A percentile compares a stretch with the other conserved stretches of the same genome.
These are phyloP conservation scores for Aspergillus sp. DNA, from an alignment of 2,329 filamentous ascomycete genomes.

Conservation along the genomic window DNA sequence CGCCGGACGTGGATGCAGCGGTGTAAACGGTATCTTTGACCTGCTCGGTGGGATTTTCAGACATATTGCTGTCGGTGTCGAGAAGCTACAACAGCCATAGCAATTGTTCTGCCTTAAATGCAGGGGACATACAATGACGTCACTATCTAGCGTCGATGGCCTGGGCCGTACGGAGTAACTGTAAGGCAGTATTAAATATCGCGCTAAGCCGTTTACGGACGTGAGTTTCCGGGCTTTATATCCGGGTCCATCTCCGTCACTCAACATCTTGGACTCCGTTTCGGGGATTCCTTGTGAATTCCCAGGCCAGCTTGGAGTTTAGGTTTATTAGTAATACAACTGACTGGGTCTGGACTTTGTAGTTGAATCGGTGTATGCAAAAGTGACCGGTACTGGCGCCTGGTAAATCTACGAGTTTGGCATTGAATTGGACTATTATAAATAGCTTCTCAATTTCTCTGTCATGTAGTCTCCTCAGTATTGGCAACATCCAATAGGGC, in stretches of 20 bases:
- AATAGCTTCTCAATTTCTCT: not conserved
- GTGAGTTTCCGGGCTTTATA: not conserved
- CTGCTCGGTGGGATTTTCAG: slow-evolving; percentile 11
- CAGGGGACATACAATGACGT: not conserved
- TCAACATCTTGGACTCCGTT: not conserved
- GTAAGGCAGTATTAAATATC: not conserved
- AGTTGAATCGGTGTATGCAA: not conserved
- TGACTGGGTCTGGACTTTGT: too few relatives aligned
- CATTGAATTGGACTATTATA: not conserved
- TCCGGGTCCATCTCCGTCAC: not conserved
- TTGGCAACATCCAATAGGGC: not conserved
- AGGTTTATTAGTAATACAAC: too few relatives aligned
- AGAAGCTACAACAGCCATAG: not conserved
- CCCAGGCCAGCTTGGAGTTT: not conserved
- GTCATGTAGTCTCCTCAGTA: not conserved
- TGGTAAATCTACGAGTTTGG: not conserved
- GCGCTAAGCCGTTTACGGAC: not conserved
- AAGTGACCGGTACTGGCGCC: not conserved
- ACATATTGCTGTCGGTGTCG: slow-evolving; percentile 4
- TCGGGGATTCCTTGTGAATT: not conserved
- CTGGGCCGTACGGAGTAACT: not conserved
- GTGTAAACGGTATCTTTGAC: slow-evolving; percentile 11
- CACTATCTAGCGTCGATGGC: not conserved
- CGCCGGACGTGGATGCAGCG: slow-evolving; percentile 7
- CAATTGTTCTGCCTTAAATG: not conserved